Base-by-base conservation (phyloP, 2,329 filamentous ascomycete genomes). In the Neoarthrinium moseri region DNA sequence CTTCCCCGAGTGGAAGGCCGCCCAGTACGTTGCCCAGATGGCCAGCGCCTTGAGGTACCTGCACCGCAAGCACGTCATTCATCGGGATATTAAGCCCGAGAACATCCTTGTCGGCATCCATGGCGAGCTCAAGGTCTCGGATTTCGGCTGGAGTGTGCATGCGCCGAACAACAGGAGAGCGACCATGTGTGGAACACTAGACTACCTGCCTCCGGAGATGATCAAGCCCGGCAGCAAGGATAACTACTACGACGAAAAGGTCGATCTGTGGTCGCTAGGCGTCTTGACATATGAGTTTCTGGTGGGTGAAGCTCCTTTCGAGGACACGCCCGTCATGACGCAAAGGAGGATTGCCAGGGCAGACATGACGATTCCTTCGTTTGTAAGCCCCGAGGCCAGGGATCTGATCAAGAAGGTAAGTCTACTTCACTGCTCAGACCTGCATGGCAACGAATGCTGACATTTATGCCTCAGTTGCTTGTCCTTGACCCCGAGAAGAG, bases 191-290 rank as follows among this genome's bases (percentile, higher is more conserved):
- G 94, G 94, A 52, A 99, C 94, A 15, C 81, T 97, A 33, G 94
- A 99, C 70, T 99, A 99, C 67, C 81, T 99, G 13, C 94, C 94
- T 3, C 94, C 94, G 4, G 94, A 99, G 83, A 99, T 99, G 94
- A 81, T 97, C 67, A 89, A 86, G 67, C 81, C 85, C 4, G 87
- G 89, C 35, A 79, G 80, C 56, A 81, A 84, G 56, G 89, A 94
- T 60, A 95, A 94, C 70, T 95, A 80, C 63, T 97, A 97, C 70
- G 88, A 82, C 49, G 91, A 96, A 64, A 97, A 96, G 73, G 89
- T 99, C 24, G 94, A 99, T 64, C 71, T 97, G 51, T 99, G 94
- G 94, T 94, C 89, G 62, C 73, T 99, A 60, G 94, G 94, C 20
- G 94, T 97, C 18, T 69, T 99, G 68, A 95, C 87, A 2, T 99